Base-by-base conservation (phyloP, 345 rosid species). In the Gynandropsis gynandra region DNA sequence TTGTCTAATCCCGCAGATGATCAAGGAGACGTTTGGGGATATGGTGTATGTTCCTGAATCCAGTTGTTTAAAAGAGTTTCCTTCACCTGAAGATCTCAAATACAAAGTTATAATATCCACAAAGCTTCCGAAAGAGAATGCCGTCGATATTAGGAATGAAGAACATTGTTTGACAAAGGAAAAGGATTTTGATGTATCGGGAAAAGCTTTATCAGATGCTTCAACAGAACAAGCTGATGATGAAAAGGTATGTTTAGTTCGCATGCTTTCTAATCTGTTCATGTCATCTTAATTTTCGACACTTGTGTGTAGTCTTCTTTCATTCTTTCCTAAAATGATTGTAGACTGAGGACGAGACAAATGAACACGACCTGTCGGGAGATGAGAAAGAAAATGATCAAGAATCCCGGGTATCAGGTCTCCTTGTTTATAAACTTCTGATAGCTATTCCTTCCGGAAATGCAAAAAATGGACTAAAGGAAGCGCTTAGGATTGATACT, bases 21-120 rank as follows among this genome's bases (percentile, higher is more conserved):
- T 85, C 48, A 72, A 34, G 24, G 72, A 77, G 44, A 71, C 58
- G 32, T 79, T 72, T 60, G 74, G 64, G 59, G 73, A 77, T 4
- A 75, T 77, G 82, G 47, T 85, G 69, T 85, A 65, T 58, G 31
- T 18, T 61, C 60, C 80, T 10, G 79, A 74, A 56, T 47, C 56
- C n/a, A 71, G 73, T 1, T 69, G 70, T 52, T 63, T 81, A 15
- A 67, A 75, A 50, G 77, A 79, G 66, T 62, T 81, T 8, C 94
- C 86, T 65, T 73, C 94, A 31, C 94, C 89, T 9, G 89, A 85
- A 62, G 75, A 77, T 42, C 65, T 85, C 50, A 81, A 77, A 65
- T 46, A 74, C 48, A 60, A 40, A 61, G 59, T 85, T 63, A 65
- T 85, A 35, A 74, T 85, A 56, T 81, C 94, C 21, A 85, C 94